Conservation (phyloP, 495 filamentous ascomycete species). For the Penicillium samsonianum region DNA sequence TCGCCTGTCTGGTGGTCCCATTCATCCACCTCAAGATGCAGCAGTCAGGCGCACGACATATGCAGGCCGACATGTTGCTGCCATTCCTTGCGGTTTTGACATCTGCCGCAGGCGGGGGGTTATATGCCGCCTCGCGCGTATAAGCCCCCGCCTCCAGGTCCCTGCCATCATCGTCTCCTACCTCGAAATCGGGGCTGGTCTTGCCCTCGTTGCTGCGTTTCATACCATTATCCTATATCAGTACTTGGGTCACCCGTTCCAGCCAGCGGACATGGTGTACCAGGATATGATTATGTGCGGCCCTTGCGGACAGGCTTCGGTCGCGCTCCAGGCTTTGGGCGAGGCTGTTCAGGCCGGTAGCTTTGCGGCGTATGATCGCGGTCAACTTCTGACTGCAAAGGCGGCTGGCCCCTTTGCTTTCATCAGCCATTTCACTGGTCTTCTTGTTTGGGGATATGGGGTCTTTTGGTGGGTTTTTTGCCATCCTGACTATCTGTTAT, state of each 20-base stretch:
- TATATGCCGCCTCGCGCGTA: slow-evolving; percentile 20
- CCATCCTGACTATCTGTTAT: slow-evolving; percentile 33
- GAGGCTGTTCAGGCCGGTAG: slow-evolving; percentile 19
- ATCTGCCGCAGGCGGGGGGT: slow-evolving; percentile 34
- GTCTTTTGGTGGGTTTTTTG: slow-evolving; percentile 41
- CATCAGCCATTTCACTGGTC: slow-evolving; percentile 24
- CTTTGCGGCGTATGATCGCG: slow-evolving; percentile 32
- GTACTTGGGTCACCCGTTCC: slow-evolving; percentile 27
- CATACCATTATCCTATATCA: slow-evolving; percentile 28
- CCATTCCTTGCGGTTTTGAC: slow-evolving; percentile 35
- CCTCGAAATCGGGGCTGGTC: slow-evolving; percentile 31
- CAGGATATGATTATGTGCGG: slow-evolving; percentile 43
- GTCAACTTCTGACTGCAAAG: slow-evolving; percentile 26
- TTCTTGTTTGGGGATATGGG: slow-evolving; percentile 35
- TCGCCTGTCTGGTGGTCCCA: slow-evolving; percentile 26
- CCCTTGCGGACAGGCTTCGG: slow-evolving; percentile 36
- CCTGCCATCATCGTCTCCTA: slow-evolving; percentile 38
- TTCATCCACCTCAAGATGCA: slow-evolving; percentile 35
- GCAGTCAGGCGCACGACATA: slow-evolving; percentile 22
- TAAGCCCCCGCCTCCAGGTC: slow-evolving; percentile 32
- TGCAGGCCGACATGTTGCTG: slow-evolving; percentile 26
- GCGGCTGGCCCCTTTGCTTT: slow-evolving; percentile 23
- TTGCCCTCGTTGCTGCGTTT: slow-evolving; percentile 29
- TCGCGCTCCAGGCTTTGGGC: slow-evolving; percentile 35
- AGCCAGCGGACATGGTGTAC: slow-evolving; percentile 24